These are phyloP conservation scores for Fusarium penzigii DNA, from an alignment of 2,329 filamentous ascomycete species.

Conservation along the genomic window DNA sequence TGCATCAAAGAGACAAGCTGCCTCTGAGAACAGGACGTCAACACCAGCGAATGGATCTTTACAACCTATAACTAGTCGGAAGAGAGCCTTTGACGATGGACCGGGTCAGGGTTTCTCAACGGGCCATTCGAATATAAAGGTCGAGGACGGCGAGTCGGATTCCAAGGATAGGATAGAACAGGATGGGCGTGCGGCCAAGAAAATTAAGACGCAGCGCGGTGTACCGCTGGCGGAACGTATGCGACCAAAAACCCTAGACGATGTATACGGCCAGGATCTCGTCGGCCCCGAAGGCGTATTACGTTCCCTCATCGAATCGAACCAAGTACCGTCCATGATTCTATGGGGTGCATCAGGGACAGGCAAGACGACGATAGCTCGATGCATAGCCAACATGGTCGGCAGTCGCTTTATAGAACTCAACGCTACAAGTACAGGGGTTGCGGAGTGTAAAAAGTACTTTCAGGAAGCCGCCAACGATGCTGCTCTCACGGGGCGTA, in stretches of 20 bases:
- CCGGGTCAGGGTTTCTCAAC: constrained; percentile 39
- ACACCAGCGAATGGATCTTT: constrained; percentile 37
- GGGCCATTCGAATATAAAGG: constrained; percentile 6
- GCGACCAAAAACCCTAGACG: constrained; percentile 80
- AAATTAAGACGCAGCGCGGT: constrained; percentile 66
- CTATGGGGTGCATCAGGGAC: constrained; percentile 84
- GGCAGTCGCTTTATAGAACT: constrained; percentile 91
- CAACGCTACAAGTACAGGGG: constrained; percentile 86
- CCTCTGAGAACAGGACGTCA: constrained; percentile 31
- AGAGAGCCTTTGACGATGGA: constrained; percentile 57
- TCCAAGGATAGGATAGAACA: constrained; percentile 20
- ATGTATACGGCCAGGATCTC: constrained; percentile 88
- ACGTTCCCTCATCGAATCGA: constrained; percentile 80
- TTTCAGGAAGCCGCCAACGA: constrained; percentile 85
- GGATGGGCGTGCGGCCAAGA: constrained; percentile 56
- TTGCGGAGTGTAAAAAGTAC: constrained; percentile 89
- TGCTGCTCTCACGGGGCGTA: constrained; percentile 75
- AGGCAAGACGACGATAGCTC: constrained; percentile 88
- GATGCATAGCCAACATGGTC: constrained; percentile 81
- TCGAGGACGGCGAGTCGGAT: constrained; percentile 4
- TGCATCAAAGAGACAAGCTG: constrained; percentile 54
- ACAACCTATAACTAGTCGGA: constrained; percentile 41
- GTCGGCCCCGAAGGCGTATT: constrained; percentile 84
- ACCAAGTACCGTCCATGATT: constrained; percentile 91
- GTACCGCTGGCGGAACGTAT: constrained; percentile 93